phyloP scores from a whole-genome alignment of 495 filamentous ascomycete species.

The Penicillium daleae region DNA sequence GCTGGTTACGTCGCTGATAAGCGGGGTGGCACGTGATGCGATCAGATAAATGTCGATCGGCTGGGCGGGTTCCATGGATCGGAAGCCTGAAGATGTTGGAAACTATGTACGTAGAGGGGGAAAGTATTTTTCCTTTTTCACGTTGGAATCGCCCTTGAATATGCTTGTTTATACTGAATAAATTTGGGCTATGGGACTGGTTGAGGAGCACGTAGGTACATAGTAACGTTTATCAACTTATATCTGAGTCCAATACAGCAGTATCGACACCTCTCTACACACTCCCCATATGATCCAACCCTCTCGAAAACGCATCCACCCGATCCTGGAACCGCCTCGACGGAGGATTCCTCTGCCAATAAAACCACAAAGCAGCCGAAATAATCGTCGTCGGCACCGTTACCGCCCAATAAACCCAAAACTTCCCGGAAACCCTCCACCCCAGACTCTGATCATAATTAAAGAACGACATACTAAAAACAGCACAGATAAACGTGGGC shows the following conservation, averaged over 20 bases:
- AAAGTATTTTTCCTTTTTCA: too few species aligned
- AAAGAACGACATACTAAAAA: conserved; percentile 46
- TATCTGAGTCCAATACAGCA: not conserved
- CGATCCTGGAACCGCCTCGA: not conserved
- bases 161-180: too few species aligned
- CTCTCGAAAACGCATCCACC: not conserved
- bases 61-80: conserved; percentile 9
- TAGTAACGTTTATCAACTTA: not conserved
- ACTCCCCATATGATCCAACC: not conserved
- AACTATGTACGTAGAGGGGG: too few species aligned
- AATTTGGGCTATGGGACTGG: too few species aligned
- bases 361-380: conserved; percentile 28
- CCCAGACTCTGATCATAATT: conserved; percentile 24
- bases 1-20: conserved; percentile 18
- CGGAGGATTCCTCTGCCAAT: conserved; percentile 26
- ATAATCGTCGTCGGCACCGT: conserved; percentile 35
- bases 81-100: too few species aligned
- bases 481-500: conserved; percentile 42
- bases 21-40: conserved; percentile 28
- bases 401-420: conserved; percentile 46
- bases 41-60: conserved; percentile 30
- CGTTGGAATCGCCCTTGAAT: too few species aligned
- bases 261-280: not conserved
- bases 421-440: conserved; percentile 33
- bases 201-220: not conserved